Percentiles rank a stretch among this genome's conserved stretches.
These are phyloP conservation scores for Wickerhamiella domercqiae DNA, from an alignment of 805 yeast genomes.

Conservation along the genomic window DNA sequence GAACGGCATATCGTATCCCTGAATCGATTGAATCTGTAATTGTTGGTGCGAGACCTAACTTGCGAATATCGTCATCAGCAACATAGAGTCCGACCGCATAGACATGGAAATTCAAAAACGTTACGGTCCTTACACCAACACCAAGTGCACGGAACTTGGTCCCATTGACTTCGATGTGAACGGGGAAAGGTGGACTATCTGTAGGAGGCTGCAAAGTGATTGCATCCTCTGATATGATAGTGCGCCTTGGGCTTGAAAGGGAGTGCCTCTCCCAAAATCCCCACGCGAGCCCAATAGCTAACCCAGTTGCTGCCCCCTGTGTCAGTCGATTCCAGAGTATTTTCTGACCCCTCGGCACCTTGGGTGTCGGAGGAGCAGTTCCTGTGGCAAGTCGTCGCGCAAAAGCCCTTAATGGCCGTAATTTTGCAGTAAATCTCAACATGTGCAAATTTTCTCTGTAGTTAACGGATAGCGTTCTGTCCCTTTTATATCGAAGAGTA, in stretches of 20 bases:
- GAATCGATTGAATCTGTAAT: conserved; percentile 14
- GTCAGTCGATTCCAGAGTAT: conserved; percentile 3
- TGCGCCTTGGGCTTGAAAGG: too few relatives aligned
- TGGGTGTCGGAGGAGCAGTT: background rate
- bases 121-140: conserved; percentile 67
- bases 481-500: too few relatives aligned
- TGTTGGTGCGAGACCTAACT: too few relatives aligned
- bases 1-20: conserved; percentile 42
- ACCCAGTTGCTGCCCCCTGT: conserved; percentile 4
- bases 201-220: conserved; percentile 23
- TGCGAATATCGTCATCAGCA: conserved; percentile 37
- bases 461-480: too few relatives aligned
- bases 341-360: too few relatives aligned
- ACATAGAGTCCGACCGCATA: conserved; percentile 78
- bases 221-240: conserved; percentile 3
- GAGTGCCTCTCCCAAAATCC: conserved; percentile 4
- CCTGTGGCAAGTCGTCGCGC: too few relatives aligned
- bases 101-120: conserved; percentile 68
- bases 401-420: too few relatives aligned
- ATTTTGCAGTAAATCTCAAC: too few relatives aligned
- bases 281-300: conserved; percentile 7
- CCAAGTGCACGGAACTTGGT: conserved; percentile 49
- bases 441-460: too few relatives aligned
- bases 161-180: conserved; percentile 17
- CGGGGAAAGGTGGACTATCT: conserved; percentile 23